Percentiles rank a stretch among this genome's conserved stretches.
Evolutionary conservation across 164 flowering plant species (phyloP).

Genomic region (Nymphaea colorata): DNA sequence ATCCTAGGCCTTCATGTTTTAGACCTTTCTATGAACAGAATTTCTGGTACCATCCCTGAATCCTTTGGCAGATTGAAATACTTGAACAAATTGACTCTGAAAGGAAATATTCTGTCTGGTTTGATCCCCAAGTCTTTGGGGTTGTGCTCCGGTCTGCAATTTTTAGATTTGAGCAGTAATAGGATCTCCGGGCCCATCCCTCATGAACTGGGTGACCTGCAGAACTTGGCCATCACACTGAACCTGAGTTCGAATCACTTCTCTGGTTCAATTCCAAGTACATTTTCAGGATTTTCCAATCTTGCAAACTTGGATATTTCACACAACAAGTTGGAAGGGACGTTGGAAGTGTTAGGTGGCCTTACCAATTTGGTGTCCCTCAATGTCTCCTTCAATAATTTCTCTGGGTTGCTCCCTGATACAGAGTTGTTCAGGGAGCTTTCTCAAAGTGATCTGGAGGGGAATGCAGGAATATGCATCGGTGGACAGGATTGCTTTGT

Average conservation of each 20-base stretch:
- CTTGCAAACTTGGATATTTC: constrained; percentile 46
- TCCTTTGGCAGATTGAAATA: constrained; percentile 32
- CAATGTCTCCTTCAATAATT: constrained; percentile 44
- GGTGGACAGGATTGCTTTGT: constrained; percentile 16
- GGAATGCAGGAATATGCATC: constrained; percentile 37
- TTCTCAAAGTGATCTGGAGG: constrained; percentile 18
- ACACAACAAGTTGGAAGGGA: constrained; percentile 41
- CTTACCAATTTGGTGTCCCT: constrained; percentile 52
- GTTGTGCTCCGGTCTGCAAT: constrained; percentile 34
- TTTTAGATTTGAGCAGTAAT: constrained; percentile 49
- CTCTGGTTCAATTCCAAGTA: constrained; percentile 32
- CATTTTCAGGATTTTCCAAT: constrained; percentile 37
- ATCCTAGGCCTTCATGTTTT: constrained; percentile 32
- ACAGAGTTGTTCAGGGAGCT: constrained; percentile 38
- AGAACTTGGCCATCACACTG: constrained; percentile 35
- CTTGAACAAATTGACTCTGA: constrained; percentile 35
- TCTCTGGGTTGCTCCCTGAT: constrained; percentile 43
- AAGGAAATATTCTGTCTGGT: constrained; percentile 35
- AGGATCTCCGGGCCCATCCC: constrained; percentile 33
- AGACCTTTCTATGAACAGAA: constrained; percentile 40
- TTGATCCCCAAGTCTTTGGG: constrained; percentile 38
- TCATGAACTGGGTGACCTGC: constrained; percentile 32
- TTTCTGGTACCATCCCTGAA: constrained; percentile 34
- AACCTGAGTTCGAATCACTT: constrained; percentile 46
- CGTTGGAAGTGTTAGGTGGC: constrained; percentile 19